Conservation (phyloP, 805 yeast genomes). For the Ogataea trehalophila region DNA sequence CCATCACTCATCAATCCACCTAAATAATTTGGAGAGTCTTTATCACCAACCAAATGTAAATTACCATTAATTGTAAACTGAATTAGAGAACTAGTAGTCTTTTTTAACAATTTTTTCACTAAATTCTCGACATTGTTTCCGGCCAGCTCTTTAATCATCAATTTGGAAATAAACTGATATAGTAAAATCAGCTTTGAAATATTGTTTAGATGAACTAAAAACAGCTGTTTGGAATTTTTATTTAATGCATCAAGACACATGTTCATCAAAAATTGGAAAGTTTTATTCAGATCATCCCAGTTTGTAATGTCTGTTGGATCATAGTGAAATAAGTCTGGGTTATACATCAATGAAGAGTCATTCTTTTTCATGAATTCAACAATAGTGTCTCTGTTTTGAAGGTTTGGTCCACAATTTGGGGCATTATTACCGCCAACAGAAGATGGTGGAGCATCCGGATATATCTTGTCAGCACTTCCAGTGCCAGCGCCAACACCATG, state of each 20-base stretch:
- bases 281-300: slow-evolving; percentile 54
- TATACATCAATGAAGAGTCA: slow-evolving; percentile 16
- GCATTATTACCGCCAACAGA: neutral
- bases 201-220: slow-evolving; percentile 47
- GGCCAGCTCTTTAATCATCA: slow-evolving; percentile 47
- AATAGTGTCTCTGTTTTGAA: slow-evolving; percentile 8
- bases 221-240: slow-evolving; percentile 46
- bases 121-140: slow-evolving; percentile 42
- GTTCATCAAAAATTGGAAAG: slow-evolving; percentile 43
- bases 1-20: slow-evolving; percentile 15
- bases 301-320: slow-evolving; percentile 54
- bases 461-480: neutral
- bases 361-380: slow-evolving; percentile 6
- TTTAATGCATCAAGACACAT: slow-evolving; percentile 46
- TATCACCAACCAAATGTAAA: slow-evolving; percentile 44
- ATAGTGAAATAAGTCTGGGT: slow-evolving; percentile 47
- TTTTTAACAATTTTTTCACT: slow-evolving; percentile 46
- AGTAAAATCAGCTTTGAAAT: slow-evolving; percentile 49
- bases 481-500: neutral
- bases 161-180: slow-evolving; percentile 50
- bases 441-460: neutral
- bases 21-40: slow-evolving; percentile 18
- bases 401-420: slow-evolving; percentile 8
- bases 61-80: slow-evolving; percentile 63
- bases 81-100: slow-evolving; percentile 50